Percentiles rank a stretch among this genome's conserved stretches.
These are phyloP conservation scores for Cladophialophora yegresii DNA, from an alignment of 2,329 filamentous ascomycete genomes.

Conservation along the genomic window DNA sequence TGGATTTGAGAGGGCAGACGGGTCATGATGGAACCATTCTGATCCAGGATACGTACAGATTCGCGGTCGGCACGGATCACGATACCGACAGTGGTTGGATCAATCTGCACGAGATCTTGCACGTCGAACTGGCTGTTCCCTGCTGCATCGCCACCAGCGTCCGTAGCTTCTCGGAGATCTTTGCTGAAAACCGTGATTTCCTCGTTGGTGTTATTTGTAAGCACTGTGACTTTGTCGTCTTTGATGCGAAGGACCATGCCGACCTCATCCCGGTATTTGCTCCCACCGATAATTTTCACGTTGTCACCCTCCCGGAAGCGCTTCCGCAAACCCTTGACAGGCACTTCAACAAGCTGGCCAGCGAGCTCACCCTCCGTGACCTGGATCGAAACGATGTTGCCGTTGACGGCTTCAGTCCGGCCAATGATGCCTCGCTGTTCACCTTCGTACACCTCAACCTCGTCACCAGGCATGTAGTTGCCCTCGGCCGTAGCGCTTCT, in stretches of 20 bases:
- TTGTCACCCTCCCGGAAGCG: slow-evolving; percentile 92
- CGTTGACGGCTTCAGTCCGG: slow-evolving; percentile 79
- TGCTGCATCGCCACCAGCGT: slow-evolving; percentile 77
- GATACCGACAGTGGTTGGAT: slow-evolving; percentile 87
- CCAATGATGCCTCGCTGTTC: slow-evolving; percentile 92
- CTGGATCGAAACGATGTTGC: slow-evolving; percentile 85
- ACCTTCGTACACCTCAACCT: slow-evolving; percentile 94
- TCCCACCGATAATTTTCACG: slow-evolving; percentile 96
- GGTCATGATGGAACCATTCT: slow-evolving; percentile 79
- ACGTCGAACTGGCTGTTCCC: slow-evolving; percentile 75
- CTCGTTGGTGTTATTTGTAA: slow-evolving; percentile 88
- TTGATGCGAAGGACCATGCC: slow-evolving; percentile 95
- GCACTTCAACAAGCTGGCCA: slow-evolving; percentile 87
- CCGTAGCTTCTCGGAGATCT: slow-evolving; percentile 88
- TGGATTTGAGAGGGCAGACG: slow-evolving; percentile 91
- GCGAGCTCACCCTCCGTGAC: slow-evolving; percentile 79
- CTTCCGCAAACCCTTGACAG: slow-evolving; percentile 88
- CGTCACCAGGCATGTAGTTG: slow-evolving; percentile 86
- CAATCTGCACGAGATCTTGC: slow-evolving; percentile 90
- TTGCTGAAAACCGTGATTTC: slow-evolving; percentile 99
- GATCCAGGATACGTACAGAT: slow-evolving; percentile 84
- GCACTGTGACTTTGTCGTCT: slow-evolving; percentile 86
- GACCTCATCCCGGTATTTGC: slow-evolving; percentile 90
- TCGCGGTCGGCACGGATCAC: slow-evolving; percentile 95
- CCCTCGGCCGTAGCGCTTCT: slow-evolving; percentile 80